Percentiles rank a stretch among this genome's conserved stretches.
phyloP scores from a whole-genome alignment of 805 yeast genomes.

The Isabelozyma heimii region DNA sequence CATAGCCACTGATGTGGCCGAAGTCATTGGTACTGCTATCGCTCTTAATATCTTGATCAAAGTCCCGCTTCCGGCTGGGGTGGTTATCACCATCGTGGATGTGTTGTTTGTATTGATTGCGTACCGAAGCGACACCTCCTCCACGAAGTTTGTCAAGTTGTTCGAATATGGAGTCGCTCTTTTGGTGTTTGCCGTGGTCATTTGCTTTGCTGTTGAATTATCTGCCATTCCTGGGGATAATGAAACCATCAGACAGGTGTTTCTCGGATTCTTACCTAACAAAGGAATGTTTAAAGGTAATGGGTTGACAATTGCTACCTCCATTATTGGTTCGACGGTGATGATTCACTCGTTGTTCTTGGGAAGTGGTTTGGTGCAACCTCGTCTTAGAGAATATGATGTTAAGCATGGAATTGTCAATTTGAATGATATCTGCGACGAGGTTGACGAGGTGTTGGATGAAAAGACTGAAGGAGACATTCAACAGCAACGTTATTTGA shows the following conservation, averaged over 20 bases:
- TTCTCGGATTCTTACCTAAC: constrained; percentile 46
- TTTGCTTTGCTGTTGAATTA: constrained; percentile 46
- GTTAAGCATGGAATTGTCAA: constrained; percentile 31
- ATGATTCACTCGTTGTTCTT: constrained; percentile 51
- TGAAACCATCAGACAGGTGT: constrained; percentile 26
- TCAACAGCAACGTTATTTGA: constrained; percentile 2
- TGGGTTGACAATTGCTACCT: constrained; percentile 47
- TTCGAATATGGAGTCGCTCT: constrained; percentile 44
- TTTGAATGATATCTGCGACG: constrained; percentile 12
- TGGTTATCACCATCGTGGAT: constrained; percentile 42
- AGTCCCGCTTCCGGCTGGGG: constrained; percentile 50
- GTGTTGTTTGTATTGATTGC: constrained; percentile 47
- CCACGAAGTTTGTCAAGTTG: constrained; percentile 27
- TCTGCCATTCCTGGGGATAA: constrained; percentile 29
- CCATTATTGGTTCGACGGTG: constrained; percentile 50
- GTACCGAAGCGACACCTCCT: constrained; percentile 41
- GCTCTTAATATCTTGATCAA: constrained; percentile 45
- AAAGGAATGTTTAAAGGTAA: constrained; percentile 38
- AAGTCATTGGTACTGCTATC: constrained; percentile 51
- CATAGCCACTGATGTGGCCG: constrained; percentile 53
- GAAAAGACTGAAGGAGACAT: constrained; percentile 1
- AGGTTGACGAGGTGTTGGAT: constrained; percentile 4
- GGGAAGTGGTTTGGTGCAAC: constrained; percentile 50
- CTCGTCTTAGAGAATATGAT: constrained; percentile 46
- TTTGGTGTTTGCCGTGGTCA: constrained; percentile 41